A percentile compares a stretch with the other conserved stretches of the same genome.
These are phyloP conservation scores for Capillidium rhysosporum DNA, from an alignment of 371 early-diverging fungal species.

Conservation along the genomic window DNA sequence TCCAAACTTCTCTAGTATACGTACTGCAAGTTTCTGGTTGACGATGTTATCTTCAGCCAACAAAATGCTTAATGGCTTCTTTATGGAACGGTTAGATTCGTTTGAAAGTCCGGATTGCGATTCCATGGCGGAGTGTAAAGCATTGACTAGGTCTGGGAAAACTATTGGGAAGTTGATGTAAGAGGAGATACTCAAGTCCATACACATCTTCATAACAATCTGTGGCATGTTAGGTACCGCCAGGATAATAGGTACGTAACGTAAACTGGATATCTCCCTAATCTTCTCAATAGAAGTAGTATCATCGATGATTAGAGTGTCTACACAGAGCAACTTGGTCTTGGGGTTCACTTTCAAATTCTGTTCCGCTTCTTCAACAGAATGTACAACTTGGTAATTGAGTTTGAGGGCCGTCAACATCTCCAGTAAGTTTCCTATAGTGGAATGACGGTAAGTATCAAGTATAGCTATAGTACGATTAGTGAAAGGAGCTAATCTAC, in stretches of 20 bases:
- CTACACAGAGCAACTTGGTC: constrained; percentile 9
- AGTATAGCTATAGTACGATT: constrained; percentile 17
- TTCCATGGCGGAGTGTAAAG: constrained; percentile 41
- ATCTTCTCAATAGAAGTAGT: neutral
- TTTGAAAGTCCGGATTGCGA: constrained; percentile 17
- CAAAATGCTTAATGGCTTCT: constrained; percentile 30
- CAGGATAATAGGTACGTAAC: constrained; percentile 10
- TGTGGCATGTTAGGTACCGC: constrained; percentile 5
- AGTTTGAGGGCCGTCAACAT: neutral
- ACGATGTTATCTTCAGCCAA: constrained; percentile 65
- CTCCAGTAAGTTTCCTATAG: neutral
- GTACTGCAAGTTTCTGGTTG: constrained; percentile 61
- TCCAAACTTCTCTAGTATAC: constrained; percentile 48
- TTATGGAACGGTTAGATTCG: constrained; percentile 15
- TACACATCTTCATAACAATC: constrained; percentile 32
- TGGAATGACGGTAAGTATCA: neutral
- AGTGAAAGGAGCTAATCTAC: constrained; percentile 20
- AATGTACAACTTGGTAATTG: neutral
- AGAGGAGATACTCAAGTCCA: constrained; percentile 35
- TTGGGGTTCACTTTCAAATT: neutral
- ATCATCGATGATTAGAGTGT: constrained; percentile 8
- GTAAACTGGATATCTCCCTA: constrained; percentile 16
- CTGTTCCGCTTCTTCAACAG: neutral
- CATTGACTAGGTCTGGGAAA: constrained; percentile 32
- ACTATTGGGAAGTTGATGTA: constrained; percentile 32